A percentile compares a stretch with the other conserved stretches of the same genome.
phyloP scores from a whole-genome alignment of 345 rosid genomes.

The Euphorbia peplus region DNA sequence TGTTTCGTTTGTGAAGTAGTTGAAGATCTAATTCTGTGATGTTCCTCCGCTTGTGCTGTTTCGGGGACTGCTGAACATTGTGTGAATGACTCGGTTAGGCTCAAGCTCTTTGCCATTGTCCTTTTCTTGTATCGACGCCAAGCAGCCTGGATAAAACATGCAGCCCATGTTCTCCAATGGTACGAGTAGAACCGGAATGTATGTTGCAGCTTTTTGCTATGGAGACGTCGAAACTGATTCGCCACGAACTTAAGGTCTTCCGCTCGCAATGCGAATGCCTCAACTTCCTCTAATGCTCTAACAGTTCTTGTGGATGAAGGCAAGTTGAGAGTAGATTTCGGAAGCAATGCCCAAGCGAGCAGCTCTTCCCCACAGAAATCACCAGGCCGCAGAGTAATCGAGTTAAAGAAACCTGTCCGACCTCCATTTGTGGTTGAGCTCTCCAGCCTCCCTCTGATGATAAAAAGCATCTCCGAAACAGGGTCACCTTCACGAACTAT shows the following conservation, averaged over 20 bases:
- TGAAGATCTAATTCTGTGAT: slow-evolving; percentile 1
- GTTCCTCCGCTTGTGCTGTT: slow-evolving; percentile 27
- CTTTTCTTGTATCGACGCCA: slow-evolving; percentile 79
- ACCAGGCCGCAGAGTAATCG: slow-evolving; percentile 73
- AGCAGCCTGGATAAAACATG: slow-evolving; percentile 91
- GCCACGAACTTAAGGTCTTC: slow-evolving; percentile 94
- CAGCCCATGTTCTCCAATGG: slow-evolving; percentile 98
- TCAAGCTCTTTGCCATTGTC: slow-evolving; percentile 44
- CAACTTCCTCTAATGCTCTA: slow-evolving; percentile 75
- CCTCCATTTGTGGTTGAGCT: slow-evolving; percentile 96
- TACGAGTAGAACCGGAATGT: slow-evolving; percentile 84
- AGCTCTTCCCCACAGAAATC: slow-evolving; percentile 95
- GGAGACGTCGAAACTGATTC: slow-evolving; percentile 83
- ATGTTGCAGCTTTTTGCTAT: slow-evolving; percentile 93
- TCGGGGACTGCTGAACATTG: slow-evolving; percentile 5
- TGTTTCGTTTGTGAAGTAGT: slow-evolving; percentile 32
- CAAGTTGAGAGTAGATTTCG: slow-evolving; percentile 65
- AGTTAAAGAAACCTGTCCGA: slow-evolving; percentile 86
- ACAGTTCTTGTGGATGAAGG: slow-evolving; percentile 96
- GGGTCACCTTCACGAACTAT: slow-evolving; percentile 96
- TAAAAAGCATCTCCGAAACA: slow-evolving; percentile 84
- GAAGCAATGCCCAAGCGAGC: slow-evolving; percentile 90
- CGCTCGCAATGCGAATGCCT: slow-evolving; percentile 87
- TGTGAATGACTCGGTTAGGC: slow-evolving; percentile 41
- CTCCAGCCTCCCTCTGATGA: slow-evolving; percentile 80